These are phyloP conservation scores for Beauveria australis DNA, from an alignment of 2,329 filamentous ascomycete genomes.

Conservation along the genomic window DNA sequence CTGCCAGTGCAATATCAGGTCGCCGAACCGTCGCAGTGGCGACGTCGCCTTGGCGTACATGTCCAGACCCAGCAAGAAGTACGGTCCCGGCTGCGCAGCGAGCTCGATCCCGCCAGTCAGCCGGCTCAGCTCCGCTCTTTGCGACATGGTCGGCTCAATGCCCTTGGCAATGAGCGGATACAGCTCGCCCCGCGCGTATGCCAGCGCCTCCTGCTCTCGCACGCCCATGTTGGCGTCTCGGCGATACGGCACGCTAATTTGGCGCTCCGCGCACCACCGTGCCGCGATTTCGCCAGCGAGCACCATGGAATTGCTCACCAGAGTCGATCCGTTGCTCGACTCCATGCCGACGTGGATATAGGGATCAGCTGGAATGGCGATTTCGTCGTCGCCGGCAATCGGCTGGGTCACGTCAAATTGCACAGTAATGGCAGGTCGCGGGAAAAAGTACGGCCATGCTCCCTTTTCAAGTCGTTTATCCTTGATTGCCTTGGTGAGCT, in stretches of 20 bases:
- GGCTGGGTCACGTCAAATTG: conserved; percentile 27
- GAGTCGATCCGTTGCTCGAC: conserved; percentile 22
- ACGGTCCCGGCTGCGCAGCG: conserved; percentile 43
- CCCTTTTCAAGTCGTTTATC: conserved; percentile 36
- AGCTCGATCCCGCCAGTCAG: conserved; percentile 43
- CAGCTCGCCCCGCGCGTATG: conserved; percentile 26
- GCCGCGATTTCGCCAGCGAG: conserved; percentile 55
- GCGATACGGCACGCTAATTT: conserved; percentile 53
- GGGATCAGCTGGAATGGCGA: conserved; percentile 37
- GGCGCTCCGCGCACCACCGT: conserved; percentile 49
- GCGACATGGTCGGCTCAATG: conserved; percentile 24
- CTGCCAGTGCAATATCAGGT: conserved; percentile 59
- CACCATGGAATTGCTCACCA: conserved; percentile 43
- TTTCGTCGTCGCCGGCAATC: conserved; percentile 4
- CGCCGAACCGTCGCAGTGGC: conserved; percentile 56
- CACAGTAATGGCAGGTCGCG: conserved; percentile 35
- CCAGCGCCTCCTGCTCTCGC: conserved; percentile 29
- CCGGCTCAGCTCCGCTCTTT: conserved; percentile 21
- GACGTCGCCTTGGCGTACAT: conserved; percentile 58
- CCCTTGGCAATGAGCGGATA: conserved; percentile 25
- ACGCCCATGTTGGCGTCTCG: conserved; percentile 34
- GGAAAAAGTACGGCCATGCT: conserved; percentile 40
- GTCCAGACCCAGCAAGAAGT: conserved; percentile 49
- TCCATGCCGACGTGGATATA: conserved; percentile 34
- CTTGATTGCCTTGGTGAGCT: conserved; percentile 39